Percentiles rank a stretch among this genome's conserved stretches.
These are phyloP conservation scores for Diaporthe sp. DNA, from an alignment of 2,329 filamentous ascomycete species.

Conservation along the genomic window DNA sequence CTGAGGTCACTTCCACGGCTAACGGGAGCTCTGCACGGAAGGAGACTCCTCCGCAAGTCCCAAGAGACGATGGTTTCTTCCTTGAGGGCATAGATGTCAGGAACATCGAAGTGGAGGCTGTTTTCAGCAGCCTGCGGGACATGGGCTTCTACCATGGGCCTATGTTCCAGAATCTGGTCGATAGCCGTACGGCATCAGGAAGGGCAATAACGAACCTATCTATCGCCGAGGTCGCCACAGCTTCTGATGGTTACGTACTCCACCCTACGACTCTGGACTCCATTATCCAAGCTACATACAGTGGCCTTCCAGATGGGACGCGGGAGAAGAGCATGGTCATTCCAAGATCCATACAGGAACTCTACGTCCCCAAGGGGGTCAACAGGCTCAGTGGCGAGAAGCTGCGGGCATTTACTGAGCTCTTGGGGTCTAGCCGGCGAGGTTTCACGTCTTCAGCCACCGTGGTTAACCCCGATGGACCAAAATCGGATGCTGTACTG, in stretches of 20 bases:
- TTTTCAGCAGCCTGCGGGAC: not conserved
- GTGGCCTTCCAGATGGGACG: slow-evolving; percentile 21
- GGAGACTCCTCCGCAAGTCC: too few species aligned
- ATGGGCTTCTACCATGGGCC: slow-evolving; percentile 44
- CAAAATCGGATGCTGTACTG: too few species aligned
- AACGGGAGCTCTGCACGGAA: too few species aligned
- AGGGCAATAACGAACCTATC: too few species aligned
- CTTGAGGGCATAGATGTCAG: not conserved
- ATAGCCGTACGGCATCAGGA: slow-evolving; percentile 4
- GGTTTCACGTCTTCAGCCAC: too few species aligned
- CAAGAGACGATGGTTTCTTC: not conserved
- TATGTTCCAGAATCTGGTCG: slow-evolving; percentile 43
- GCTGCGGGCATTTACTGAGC: not conserved
- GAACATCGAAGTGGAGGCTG: slow-evolving; percentile 39
- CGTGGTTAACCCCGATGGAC: too few species aligned
- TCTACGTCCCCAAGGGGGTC: slow-evolving; percentile 13
- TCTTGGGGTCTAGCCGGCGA: too few species aligned
- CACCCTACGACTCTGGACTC: slow-evolving; percentile 47
- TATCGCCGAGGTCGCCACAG: not conserved
- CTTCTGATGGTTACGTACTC: slow-evolving; percentile 37
- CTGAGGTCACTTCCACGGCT: slow-evolving; percentile 37
- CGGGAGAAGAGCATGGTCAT: not conserved
- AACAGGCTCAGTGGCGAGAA: not conserved
- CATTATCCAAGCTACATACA: slow-evolving; percentile 41
- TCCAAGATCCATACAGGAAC: slow-evolving; percentile 11